phyloP scores from a whole-genome alignment of 2,329 filamentous ascomycete genomes.

The Alternaria solani region DNA sequence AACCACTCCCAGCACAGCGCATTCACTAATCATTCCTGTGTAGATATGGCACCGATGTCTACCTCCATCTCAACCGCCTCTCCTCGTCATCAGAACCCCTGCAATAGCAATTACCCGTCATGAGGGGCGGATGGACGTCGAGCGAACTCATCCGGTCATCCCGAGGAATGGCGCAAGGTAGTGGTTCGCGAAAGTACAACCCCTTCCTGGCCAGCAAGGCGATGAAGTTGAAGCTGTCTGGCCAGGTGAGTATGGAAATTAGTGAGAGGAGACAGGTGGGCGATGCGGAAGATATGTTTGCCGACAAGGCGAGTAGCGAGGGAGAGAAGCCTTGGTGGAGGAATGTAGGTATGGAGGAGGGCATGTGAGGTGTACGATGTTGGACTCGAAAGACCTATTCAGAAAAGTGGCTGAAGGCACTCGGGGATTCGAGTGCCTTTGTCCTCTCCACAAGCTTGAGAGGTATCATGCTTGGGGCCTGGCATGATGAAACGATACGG shows the following conservation, averaged over 20 bases:
- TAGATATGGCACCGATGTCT: slow-evolving; percentile 97
- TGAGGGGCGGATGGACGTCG: slow-evolving; percentile 71
- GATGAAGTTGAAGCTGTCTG: slow-evolving; percentile 74
- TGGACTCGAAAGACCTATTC: neutral
- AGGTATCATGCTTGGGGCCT: neutral
- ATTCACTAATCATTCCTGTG: slow-evolving; percentile 24
- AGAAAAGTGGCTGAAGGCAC: neutral
- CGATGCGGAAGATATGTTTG: slow-evolving; percentile 79
- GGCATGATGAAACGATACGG: neutral
- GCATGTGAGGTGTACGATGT: slow-evolving; percentile 42
- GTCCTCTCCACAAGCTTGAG: neutral
- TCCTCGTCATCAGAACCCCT: slow-evolving; percentile 95
- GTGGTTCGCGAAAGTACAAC: slow-evolving; percentile 33
- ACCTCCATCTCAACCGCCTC: slow-evolving; percentile 94
- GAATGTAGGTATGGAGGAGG: slow-evolving; percentile 60
- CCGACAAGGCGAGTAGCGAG: slow-evolving; percentile 42
- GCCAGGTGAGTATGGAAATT: slow-evolving; percentile 66
- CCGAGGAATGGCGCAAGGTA: slow-evolving; percentile 67
- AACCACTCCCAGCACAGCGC: neutral
- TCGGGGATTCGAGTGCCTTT: neutral
- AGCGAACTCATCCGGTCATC: slow-evolving; percentile 44
- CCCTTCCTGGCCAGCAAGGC: slow-evolving; percentile 55
- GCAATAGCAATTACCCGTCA: slow-evolving; percentile 91
- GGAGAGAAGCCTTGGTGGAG: slow-evolving; percentile 55
- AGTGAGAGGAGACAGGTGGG: slow-evolving; percentile 90